A percentile compares a stretch with the other conserved stretches of the same genome.
phyloP scores from a whole-genome alignment of 768 basidiomycete species.

The Tylopilus rubrobrunneus region DNA sequence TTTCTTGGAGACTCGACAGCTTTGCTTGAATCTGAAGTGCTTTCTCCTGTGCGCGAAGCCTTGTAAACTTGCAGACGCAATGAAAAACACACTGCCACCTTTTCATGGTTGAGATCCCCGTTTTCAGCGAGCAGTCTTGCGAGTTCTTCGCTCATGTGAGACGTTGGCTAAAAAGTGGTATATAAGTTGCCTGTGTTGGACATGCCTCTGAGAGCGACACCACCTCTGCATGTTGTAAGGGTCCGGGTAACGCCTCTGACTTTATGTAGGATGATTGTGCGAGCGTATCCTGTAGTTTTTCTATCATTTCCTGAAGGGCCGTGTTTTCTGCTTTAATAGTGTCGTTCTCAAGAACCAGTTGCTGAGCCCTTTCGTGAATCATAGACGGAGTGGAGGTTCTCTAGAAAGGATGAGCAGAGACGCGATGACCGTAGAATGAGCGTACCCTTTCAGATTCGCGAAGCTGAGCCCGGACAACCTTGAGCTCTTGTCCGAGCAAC shows the following conservation, averaged over 20 bases:
- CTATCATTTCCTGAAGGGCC: constrained; percentile 13
- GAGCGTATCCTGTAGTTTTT: constrained; percentile 11
- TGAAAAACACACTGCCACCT: constrained; percentile 3
- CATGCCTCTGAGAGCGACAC: not conserved
- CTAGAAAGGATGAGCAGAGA: constrained; percentile 3
- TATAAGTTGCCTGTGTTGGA: constrained; percentile 2
- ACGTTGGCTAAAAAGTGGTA: constrained; percentile 4
- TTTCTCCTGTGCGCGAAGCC: constrained; percentile 8
- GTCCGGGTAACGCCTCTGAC: constrained; percentile 7
- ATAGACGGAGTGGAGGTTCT: constrained; percentile 1
- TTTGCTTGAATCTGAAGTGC: constrained; percentile 13
- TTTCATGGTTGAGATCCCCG: constrained; percentile 12
- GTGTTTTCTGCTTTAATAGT: constrained; percentile 21
- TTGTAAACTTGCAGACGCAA: not conserved
- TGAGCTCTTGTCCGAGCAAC: constrained; percentile 25
- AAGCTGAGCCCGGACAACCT: constrained; percentile 18
- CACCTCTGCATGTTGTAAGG: constrained; percentile 10
- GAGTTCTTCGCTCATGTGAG: constrained; percentile 9
- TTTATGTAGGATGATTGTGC: constrained; percentile 13
- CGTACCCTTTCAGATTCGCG: constrained; percentile 21
- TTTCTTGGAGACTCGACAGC: constrained; percentile 12
- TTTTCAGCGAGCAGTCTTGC: constrained; percentile 13
- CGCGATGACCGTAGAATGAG: not conserved
- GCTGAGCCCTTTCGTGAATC: too few species aligned
- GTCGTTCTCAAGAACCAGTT: too few species aligned